Evolutionary conservation across 2,329 filamentous ascomycete genomes (phyloP), one percentile per base, ranked within the genome.

Genomic region (Bipolaris gigantea): DNA sequence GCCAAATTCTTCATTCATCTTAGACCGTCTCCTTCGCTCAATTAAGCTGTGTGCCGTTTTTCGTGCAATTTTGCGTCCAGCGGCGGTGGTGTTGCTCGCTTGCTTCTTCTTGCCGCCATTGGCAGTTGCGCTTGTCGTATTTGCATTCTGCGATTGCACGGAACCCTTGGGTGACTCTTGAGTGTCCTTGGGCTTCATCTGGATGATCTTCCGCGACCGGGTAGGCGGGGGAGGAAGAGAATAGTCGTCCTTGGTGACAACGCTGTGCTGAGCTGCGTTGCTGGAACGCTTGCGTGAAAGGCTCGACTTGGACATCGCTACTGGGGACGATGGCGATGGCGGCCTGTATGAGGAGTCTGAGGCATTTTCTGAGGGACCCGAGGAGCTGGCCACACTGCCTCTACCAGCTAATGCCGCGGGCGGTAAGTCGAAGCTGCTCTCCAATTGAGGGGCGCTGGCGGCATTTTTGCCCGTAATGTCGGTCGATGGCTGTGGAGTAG

Each of bases 1-100:
- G 2, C 86, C 89, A 77, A 97, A 97, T 76, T 97, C 94, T 73
- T 97, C 93, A 65, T 99, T 97, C 93, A 97, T 99, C 80, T 97
- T 99, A 11, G 90, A 96, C 58, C 94, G 82, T 65, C 94, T 80
- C 53, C 93, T 80, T 41, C 94, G 82, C 77, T 99, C 94, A 64
- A 97, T 99, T 62, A 97, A 77, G 68, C 92, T 97, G 71, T 99
- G 94, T 10, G 94, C 94, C 1, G 93, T 97, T 78, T 97, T 97
- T 62, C 94, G 84, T 5, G 94, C 92, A 63, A 94, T 95, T 79
- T 97, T 97, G 51, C 92, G 84, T n/a, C 92, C 92, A 0, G 92
- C 92, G 1, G 90, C 90, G 64, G 89, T 96, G 5, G 87, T 89
- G 1, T 85, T 83, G 18, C 62, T 60, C 5, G 62, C 83, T 65